These are phyloP conservation scores for Penicillium sp. DNA, from an alignment of 2,329 filamentous ascomycete genomes.

Conservation along the genomic window DNA sequence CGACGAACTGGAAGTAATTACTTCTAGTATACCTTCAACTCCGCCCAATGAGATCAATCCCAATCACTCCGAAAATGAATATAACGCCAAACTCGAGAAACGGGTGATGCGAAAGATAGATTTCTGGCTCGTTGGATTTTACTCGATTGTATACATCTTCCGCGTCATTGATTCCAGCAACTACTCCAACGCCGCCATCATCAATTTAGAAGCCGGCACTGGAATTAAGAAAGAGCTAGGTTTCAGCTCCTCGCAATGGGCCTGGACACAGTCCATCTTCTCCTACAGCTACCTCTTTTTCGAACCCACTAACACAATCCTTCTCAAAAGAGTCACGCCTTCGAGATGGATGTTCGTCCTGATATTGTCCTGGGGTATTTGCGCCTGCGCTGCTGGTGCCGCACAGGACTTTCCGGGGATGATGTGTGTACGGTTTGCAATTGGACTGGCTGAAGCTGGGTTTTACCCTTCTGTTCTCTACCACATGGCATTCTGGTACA, in stretches of 20 bases:
- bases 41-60: slow-evolving; percentile 1
- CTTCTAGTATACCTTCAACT: slow-evolving; percentile 4
- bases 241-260: slow-evolving; percentile 35
- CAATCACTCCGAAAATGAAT: not conserved
- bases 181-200: slow-evolving; percentile 43
- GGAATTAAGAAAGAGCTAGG: slow-evolving; percentile 42
- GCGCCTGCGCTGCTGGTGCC: slow-evolving; percentile 37
- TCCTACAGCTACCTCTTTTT: slow-evolving; percentile 43
- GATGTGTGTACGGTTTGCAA: slow-evolving; percentile 41
- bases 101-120: slow-evolving; percentile 37
- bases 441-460: slow-evolving; percentile 38
- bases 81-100: slow-evolving; percentile 26
- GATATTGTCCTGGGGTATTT: slow-evolving; percentile 38
- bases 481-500: slow-evolving; percentile 44
- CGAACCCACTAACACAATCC: slow-evolving; percentile 40
- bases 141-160: slow-evolving; percentile 43
- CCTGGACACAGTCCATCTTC: slow-evolving; percentile 44
- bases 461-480: slow-evolving; percentile 39
- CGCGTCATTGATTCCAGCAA: slow-evolving; percentile 42
- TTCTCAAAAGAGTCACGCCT: slow-evolving; percentile 37
- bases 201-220: slow-evolving; percentile 41
- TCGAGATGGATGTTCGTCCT: slow-evolving; percentile 39
- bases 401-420: slow-evolving; percentile 37
- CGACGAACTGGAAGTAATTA: slow-evolving; percentile 2
- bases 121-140: slow-evolving; percentile 29